These are phyloP conservation scores for Verticillium zaregamsianum DNA, from an alignment of 2,329 filamentous ascomycete species.

Conservation along the genomic window DNA sequence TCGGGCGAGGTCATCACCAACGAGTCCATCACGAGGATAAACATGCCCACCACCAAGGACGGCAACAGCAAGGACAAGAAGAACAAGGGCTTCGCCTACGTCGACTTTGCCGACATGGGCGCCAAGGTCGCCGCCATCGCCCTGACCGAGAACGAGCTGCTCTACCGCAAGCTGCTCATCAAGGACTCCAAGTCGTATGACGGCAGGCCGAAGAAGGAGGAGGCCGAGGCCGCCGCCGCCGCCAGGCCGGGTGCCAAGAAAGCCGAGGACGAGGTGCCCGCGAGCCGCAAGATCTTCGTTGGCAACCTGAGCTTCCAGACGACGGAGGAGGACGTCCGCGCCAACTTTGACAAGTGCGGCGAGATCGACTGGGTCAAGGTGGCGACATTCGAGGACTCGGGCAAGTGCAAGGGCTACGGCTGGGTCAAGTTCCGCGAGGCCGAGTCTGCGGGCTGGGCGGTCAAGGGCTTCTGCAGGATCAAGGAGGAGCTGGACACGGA, in stretches of 20 bases:
- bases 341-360: constrained; percentile 83
- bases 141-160: constrained; percentile 77
- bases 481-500: constrained; percentile 61
- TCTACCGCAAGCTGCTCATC: constrained; percentile 79
- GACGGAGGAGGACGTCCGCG: constrained; percentile 73
- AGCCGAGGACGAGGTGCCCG: constrained; percentile 32
- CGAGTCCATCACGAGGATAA: constrained; percentile 75
- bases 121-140: constrained; percentile 74
- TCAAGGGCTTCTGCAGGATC: constrained; percentile 76
- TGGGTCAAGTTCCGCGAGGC: constrained; percentile 89
- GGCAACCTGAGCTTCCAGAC: constrained; percentile 83
- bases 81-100: constrained; percentile 95
- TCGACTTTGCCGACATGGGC: constrained; percentile 76
- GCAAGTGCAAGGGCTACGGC: constrained; percentile 96
- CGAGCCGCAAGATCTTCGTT: constrained; percentile 82
- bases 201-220: constrained; percentile 72
- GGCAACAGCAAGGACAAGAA: constrained; percentile 30
- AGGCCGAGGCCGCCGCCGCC: constrained; percentile 23
- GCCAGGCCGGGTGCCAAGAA: constrained; percentile 19
- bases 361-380: constrained; percentile 78
- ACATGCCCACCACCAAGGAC: constrained; percentile 63
- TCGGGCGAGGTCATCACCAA: constrained; percentile 62
- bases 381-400: constrained; percentile 92
- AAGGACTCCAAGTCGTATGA: constrained; percentile 90
- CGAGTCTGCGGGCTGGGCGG: constrained; percentile 64